Evolutionary conservation across 495 filamentous ascomycete species (phyloP), one percentile per base, ranked within the genome.

Genomic region (Pyrenopolyporus hunteri): DNA sequence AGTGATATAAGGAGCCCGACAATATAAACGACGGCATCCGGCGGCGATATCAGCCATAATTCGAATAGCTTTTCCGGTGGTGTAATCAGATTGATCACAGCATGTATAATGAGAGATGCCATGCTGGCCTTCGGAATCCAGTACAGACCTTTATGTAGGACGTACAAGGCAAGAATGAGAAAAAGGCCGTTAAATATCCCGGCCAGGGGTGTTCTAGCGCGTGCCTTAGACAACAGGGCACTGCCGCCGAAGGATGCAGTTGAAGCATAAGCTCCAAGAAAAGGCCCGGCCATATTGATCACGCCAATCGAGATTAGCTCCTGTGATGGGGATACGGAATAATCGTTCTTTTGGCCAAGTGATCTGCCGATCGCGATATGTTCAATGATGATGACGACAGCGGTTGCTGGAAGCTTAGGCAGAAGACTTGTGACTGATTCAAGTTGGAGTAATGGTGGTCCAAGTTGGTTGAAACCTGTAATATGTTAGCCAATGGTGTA

Each of bases 321-420:
- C 16, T 54, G 50, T 16, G 50, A 54, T 20, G 50, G 37, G 5
- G 2, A 11, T 33, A 54, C 44, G 16, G 5, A 23, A 19, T 43
- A 54, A 17, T 13, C 50, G 39, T 54, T 54, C 11, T 33, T 54
- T 11, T 39, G 50, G 6, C 25, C 37, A 6, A 43, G 25, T 14
- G 50, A 43, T 16, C 35, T 54, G 7, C 37, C 50, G 16, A 54
- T 54, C 3, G 50, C 50, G 28, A 54, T 54, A 25, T 54, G 50
- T 26, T 54, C 50, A 16, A 54, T 32, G 10, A 54, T 44, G 7
- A 54, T n/a, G 13, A 54, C 26, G n/a, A 54, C 44, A 3, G 7
- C 11, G 4, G 28, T 35, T 4, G 50, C 50, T 3, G 50, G 50
- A 25, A 54, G 50, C 19, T 54, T 39, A 25, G 50, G 9, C 7